phyloP scores from a whole-genome alignment of 2,329 filamentous ascomycete species.

The Fusarium nisikadoi region DNA sequence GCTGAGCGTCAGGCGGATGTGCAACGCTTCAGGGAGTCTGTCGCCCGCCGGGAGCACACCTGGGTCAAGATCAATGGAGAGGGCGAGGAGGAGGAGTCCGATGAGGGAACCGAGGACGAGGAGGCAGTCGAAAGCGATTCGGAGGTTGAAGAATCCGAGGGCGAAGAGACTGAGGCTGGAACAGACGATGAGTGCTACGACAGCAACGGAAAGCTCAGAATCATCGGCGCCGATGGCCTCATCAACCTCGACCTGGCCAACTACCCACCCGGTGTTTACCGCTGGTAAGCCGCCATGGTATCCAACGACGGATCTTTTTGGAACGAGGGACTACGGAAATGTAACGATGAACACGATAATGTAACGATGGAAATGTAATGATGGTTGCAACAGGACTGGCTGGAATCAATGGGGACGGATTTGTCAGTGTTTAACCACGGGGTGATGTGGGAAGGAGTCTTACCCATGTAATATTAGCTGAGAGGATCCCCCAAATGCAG shows the following conservation, averaged over 20 bases:
- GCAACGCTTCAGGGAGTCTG: neutral
- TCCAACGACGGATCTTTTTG: neutral
- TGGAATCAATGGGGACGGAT: neutral
- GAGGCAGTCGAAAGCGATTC: neutral
- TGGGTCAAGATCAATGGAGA: neutral
- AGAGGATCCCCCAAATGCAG: neutral
- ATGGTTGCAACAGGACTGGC: neutral
- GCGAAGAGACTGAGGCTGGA: neutral
- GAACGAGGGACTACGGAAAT: neutral
- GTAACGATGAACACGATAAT: neutral
- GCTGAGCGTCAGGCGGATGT: neutral
- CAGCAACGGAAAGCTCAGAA: neutral
- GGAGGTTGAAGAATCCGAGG: neutral
- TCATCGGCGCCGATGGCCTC: neutral
- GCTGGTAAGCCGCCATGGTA: neutral
- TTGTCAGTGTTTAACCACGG: neutral
- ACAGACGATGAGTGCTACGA: neutral
- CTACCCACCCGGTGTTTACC: neutral
- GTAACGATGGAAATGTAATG: neutral
- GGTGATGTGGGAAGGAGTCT: neutral
- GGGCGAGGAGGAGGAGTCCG: neutral
- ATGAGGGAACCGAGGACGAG: neutral
- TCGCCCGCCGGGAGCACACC: neutral
- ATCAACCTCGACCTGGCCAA: neutral
- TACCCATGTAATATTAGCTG: neutral